A percentile compares a stretch with the other conserved stretches of the same genome.
Evolutionary conservation across 2,329 filamentous ascomycete genomes (phyloP).

Genomic region (Venturia asperata): DNA sequence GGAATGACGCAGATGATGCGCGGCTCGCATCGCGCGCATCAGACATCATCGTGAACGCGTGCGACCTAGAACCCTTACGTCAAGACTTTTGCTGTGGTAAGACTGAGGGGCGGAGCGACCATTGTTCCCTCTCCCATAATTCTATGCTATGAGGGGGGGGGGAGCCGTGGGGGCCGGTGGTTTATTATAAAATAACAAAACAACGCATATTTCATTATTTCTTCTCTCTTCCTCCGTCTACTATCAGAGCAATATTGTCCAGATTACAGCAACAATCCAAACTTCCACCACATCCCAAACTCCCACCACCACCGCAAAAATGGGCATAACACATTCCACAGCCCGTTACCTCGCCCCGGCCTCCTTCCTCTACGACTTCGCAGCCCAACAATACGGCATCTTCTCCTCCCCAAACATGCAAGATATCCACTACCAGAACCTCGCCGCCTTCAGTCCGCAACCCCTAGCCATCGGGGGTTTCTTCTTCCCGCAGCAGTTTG

Average conservation of each 20-base stretch:
- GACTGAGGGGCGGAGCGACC: not conserved
- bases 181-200: not conserved
- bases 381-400: constrained; percentile 54
- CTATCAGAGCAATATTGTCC: too few relatives aligned
- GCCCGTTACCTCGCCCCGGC: constrained; percentile 48
- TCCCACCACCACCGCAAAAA: constrained; percentile 24
- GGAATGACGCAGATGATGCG: constrained; percentile 1
- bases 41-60: constrained; percentile 3
- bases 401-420: constrained; percentile 52
- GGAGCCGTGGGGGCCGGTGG: too few relatives aligned
- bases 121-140: not conserved
- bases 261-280: too few relatives aligned
- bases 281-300: too few relatives aligned
- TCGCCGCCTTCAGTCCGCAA: constrained; percentile 53
- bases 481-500: constrained; percentile 55
- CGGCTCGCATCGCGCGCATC: not conserved
- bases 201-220: not conserved
- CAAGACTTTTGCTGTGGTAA: not conserved
- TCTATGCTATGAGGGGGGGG: too few relatives aligned
- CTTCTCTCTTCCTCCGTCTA: too few relatives aligned
- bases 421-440: constrained; percentile 50
- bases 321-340: constrained; percentile 49
- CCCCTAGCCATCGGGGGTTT: constrained; percentile 54
- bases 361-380: constrained; percentile 51
- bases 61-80: not conserved